phyloP scores from a whole-genome alignment of 306 rosid species.

The Citrullus colocynthis region DNA sequence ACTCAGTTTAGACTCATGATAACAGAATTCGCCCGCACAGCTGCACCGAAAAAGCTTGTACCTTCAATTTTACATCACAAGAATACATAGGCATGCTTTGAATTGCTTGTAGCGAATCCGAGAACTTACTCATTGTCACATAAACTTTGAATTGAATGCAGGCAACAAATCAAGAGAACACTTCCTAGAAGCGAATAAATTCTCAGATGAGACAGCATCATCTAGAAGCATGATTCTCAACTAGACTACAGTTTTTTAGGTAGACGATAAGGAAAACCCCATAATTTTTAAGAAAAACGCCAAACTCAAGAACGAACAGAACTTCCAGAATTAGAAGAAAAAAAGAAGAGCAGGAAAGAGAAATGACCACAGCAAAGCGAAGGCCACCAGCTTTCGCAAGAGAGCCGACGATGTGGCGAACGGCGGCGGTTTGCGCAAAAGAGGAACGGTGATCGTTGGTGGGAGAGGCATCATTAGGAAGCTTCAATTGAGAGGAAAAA shows the following conservation, averaged over 20 bases:
- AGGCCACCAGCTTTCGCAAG: conserved; percentile 56
- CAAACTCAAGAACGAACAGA: background rate
- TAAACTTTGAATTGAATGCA: background rate
- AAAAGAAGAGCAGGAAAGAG: background rate
- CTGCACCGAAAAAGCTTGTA: background rate
- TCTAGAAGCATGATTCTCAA: background rate
- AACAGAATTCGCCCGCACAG: background rate
- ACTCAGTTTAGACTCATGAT: background rate
- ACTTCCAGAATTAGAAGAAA: background rate
- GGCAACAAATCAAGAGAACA: background rate
- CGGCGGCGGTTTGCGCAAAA: conserved; percentile 44
- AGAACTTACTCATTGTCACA: background rate
- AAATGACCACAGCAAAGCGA: conserved; percentile 68
- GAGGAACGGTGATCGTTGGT: conserved; percentile 33
- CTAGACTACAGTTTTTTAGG: background rate
- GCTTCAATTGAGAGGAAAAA: background rate
- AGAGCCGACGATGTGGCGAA: conserved; percentile 75
- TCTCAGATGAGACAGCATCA: background rate
- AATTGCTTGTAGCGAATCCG: background rate
- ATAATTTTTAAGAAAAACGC: background rate
- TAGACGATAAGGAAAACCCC: background rate
- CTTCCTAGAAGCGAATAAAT: background rate
- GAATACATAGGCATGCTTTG: background rate
- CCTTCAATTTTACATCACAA: background rate
- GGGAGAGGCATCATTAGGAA: conserved; percentile 5